Base-by-base conservation (phyloP, 1,284 basidiomycete genomes). In the Cronartium quercuum region DNA sequence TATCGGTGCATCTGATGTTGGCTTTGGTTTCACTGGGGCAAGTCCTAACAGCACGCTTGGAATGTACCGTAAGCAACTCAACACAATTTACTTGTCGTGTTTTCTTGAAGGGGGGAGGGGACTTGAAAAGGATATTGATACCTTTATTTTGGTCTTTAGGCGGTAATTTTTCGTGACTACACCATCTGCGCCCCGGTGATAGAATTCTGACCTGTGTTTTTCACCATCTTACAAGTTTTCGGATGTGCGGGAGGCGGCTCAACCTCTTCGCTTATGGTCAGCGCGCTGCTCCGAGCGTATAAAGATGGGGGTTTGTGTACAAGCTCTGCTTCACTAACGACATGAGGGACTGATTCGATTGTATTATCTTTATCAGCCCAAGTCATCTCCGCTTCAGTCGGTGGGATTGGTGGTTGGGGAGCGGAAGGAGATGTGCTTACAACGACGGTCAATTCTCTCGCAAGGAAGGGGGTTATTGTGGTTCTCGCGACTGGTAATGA, bases 401-500 rank as follows among this genome's bases (percentile, higher is more conserved):
- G 73, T 12, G 58, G 65, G 5, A 34, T 57, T 10, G 73, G 63
- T 7, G 73, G 73, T 44, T 75, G 73, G 73, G 29, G 29, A 29
- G 55, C 55, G 29, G n/a, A 35, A 55, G 73, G 73, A 12, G 42
- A 51, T 24, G 37, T 68, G 9, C 57, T 75, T n/a, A 60, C 42
- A 35, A 60, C 66, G 40, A 42, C 65, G 7, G 65, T 68, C 34
- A 61, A 61, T 66, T 44, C 55, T 29, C 41, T 66, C 13, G 24
- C 58, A 2, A 67, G 44, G 37, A 67, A 75, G n/a, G 57, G 47
- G 15, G 57, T 55, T 7, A 61, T 66, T 37, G 61, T 74, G 10
- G 41, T 74, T 38, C 34, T 65, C 42, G 55, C 71, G 21, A 65
- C 64, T 18, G 73, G 73, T 10, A 75, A 75, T 62, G 73, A 75